These are phyloP conservation scores for Ilex asprella DNA, from an alignment of 257 asterid species.

Conservation along the genomic window DNA sequence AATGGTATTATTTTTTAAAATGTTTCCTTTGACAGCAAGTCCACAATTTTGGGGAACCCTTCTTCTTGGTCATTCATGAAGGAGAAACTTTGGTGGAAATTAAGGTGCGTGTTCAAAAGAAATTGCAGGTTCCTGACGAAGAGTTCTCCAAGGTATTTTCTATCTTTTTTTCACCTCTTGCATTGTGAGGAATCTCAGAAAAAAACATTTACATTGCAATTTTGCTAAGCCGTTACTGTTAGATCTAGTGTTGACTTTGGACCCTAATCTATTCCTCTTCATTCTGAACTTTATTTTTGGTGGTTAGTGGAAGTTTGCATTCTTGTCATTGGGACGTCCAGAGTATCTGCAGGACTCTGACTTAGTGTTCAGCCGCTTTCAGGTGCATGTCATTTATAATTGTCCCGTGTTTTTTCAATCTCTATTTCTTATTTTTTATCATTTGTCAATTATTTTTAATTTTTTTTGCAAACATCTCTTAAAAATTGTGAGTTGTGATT, in stretches of 20 bases:
- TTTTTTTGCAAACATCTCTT: not conserved
- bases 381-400: constrained; percentile 26
- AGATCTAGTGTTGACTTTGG: too few species aligned
- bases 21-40: constrained; percentile 15
- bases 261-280: not conserved
- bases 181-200: not conserved
- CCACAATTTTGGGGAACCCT: constrained; percentile 27
- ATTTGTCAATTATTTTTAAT: not conserved
- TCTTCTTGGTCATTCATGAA: constrained; percentile 22
- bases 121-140: constrained; percentile 25
- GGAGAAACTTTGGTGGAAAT: constrained; percentile 18
- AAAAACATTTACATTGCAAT: not conserved
- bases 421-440: not conserved
- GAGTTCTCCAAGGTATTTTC: constrained; percentile 24
- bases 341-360: constrained; percentile 76
- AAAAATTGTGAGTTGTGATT: not conserved
- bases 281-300: not conserved
- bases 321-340: constrained; percentile 58
- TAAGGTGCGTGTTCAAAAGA: constrained; percentile 22
- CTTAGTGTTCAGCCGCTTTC: constrained; percentile 58
- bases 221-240: too few species aligned
- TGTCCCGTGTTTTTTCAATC: constrained; percentile 6
- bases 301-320: constrained; percentile 74
- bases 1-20: not conserved
- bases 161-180: not conserved